A percentile compares a stretch with the other conserved stretches of the same genome.
Evolutionary conservation across 2,329 filamentous ascomycete genomes (phyloP).

Genomic region (Bipolaris zeicola): DNA sequence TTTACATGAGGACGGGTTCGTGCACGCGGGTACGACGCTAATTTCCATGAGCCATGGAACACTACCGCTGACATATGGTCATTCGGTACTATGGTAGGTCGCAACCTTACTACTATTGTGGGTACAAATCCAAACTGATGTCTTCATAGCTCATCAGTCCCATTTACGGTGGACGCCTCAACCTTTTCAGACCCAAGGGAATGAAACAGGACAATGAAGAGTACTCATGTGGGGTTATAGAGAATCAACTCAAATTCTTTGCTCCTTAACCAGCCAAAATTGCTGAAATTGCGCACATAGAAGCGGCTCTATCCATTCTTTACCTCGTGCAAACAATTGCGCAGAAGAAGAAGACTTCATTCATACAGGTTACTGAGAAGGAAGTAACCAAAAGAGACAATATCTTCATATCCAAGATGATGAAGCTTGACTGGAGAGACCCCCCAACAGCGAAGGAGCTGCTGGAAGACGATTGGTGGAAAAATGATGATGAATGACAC

Average conservation of each 20-base stretch:
- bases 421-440: constrained; percentile 54
- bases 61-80: constrained; percentile 51
- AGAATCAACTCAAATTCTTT: constrained; percentile 30
- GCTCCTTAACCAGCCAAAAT: constrained; percentile 32
- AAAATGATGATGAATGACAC: constrained; percentile 1
- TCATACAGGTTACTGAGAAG: constrained; percentile 14
- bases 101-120: not conserved
- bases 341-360: constrained; percentile 20
- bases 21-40: constrained; percentile 29
- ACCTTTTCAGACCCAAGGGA: constrained; percentile 33
- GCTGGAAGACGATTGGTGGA: constrained; percentile 49
- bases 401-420: constrained; percentile 50
- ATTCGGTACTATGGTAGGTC: constrained; percentile 45
- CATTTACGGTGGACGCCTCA: constrained; percentile 32
- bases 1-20: constrained; percentile 35
- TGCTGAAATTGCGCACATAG: constrained; percentile 26
- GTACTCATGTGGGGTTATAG: constrained; percentile 28
- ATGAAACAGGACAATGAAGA: constrained; percentile 28
- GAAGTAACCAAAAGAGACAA: constrained; percentile 26
- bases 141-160: constrained; percentile 34
- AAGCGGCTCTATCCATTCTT: constrained; percentile 17
- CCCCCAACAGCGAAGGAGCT: constrained; percentile 49
- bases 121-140: constrained; percentile 8
- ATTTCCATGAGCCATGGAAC: constrained; percentile 32
- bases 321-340: constrained; percentile 19